Percentiles rank a stretch among this genome's conserved stretches.
Evolutionary conservation across 2,329 filamentous ascomycete genomes (phyloP).

Genomic region (Coniochaeta sp.): DNA sequence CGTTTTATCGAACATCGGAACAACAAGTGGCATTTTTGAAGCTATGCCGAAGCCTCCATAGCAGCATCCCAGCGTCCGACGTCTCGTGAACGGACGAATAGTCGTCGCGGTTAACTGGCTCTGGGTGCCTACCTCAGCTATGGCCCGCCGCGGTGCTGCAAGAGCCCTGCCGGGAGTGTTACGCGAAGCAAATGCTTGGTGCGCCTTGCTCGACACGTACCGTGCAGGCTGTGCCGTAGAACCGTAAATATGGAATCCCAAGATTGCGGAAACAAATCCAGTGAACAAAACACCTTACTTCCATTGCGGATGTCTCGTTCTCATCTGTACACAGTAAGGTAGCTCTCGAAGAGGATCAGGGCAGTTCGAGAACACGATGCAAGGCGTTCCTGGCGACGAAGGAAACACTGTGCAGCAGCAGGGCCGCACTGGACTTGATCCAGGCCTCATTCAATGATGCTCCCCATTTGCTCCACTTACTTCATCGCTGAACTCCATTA

Average conservation of each 20-base stretch:
- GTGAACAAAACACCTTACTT: no score
- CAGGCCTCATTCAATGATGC: background rate
- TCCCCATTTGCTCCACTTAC: background rate
- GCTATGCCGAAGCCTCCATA: background rate
- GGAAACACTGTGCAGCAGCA: background rate
- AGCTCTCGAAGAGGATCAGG: no score
- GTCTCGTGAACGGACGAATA: background rate
- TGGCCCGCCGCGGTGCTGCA: constrained; percentile 9
- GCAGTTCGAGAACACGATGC: background rate
- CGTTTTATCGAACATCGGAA: background rate
- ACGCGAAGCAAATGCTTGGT: constrained; percentile 13
- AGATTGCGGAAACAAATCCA: no score
- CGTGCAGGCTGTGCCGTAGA: no score
- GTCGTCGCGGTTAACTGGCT: background rate
- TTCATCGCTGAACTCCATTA: background rate
- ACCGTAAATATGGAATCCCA: no score
- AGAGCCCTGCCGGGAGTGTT: constrained; percentile 19
- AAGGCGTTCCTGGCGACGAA: background rate
- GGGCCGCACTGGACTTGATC: background rate
- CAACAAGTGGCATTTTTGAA: background rate
- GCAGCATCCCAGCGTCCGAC: background rate
- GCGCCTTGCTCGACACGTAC: no score
- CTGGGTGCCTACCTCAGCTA: background rate
- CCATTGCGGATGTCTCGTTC: no score
- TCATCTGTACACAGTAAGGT: no score